Evolutionary conservation across 305 asterid genomes (phyloP), one percentile per base, ranked within the genome.

Genomic region (Fraxinus platypoda): DNA sequence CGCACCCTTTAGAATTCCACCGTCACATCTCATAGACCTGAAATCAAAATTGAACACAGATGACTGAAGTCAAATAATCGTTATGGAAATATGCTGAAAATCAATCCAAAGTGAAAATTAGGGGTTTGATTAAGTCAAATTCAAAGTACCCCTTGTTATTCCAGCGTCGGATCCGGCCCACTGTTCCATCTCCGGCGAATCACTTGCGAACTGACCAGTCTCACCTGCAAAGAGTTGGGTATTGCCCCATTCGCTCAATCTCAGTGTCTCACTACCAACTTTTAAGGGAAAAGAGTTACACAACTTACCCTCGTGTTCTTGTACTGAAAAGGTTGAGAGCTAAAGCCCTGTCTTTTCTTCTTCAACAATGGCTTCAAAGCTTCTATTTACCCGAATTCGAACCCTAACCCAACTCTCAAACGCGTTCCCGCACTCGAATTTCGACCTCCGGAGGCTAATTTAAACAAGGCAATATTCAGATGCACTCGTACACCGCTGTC

Each of bases 361-460:
- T 19, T 75, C 81, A 28, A 73, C 46, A 76, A 92, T 93, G 97
- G 87, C 86, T 73, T 81, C 91, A 34, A 92, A 81, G 88, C 83
- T 89, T 72, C 78, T 86, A 37, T 35, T 75, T 41, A 82, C 86
- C 79, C 94, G 83, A 79, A 81, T 91, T 76, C 84, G 88, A 70
- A 54, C 83, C 80, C 81, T 88, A 41, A 73, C 66, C 31, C 83
- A 73, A 35, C 59, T 80, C 43, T 19, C 43, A 34, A 38, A 71
- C 49, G 43, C 68, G 26, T 54, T 52, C 74, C 21, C 71, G 25
- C 71, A 66, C 41, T 41, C 85, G 3, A 31, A 59, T 31, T 81
- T 35, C 79, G 77, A 68, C 43, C 80, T 25, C 7, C 57, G 21
- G 74, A 30, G 76, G 15, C 15, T 81, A 28, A 21, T 30, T 83